Evolutionary conservation across 2,329 filamentous ascomycete genomes (phyloP), one percentile per base, ranked within the genome.

Genomic region (Dactylellina haptotyla): DNA sequence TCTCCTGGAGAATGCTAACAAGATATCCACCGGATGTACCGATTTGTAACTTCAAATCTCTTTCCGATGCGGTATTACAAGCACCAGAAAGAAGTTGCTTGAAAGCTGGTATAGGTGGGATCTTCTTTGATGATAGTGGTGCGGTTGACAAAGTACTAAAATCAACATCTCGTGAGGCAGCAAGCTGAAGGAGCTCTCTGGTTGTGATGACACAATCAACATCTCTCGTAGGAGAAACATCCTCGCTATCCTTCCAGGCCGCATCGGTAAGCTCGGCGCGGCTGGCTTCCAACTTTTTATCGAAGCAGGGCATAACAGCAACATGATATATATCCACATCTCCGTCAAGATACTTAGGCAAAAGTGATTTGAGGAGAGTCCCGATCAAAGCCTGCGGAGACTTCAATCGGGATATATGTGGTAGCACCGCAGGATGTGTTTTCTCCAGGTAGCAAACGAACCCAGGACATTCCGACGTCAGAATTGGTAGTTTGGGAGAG

Each of bases 361-460:
- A 83, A 0, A 90, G 87, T 0, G 92, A 94, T 82, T 99, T 99
- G 63, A 99, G 81, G 43, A 98, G 85, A 0, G 93, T 97, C 10
- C 95, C 95, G 76, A 91, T 90, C 58, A 99, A 82, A 25, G 95
- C 94, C 81, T 99, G 95, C 12, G 95, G 94, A 3, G 93, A 97
- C 81, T 98, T 99, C 75, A 98, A 85, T 54, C 88, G 88, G 67
- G 93, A 97, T 61, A 99, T 85, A 80, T 99, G 93, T 26, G 93
- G 92, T 54, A 99, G 85, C 63, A 98, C 88, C 79, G 97, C 90
- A 1, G 95, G 93, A 79, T 99, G 95, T 63, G 94, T 98, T 83
- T 99, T 98, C 81, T 99, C 95, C 25, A 94, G 94, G 79, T 99
- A 99, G 82, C 95, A 99, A 64, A 99, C 94, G 93, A 96, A 99